Percentiles rank a stretch among this genome's conserved stretches.
These are phyloP conservation scores for Elongisporangium prolatum DNA, from an alignment of 352 stramenopile species.

Conservation along the genomic window DNA sequence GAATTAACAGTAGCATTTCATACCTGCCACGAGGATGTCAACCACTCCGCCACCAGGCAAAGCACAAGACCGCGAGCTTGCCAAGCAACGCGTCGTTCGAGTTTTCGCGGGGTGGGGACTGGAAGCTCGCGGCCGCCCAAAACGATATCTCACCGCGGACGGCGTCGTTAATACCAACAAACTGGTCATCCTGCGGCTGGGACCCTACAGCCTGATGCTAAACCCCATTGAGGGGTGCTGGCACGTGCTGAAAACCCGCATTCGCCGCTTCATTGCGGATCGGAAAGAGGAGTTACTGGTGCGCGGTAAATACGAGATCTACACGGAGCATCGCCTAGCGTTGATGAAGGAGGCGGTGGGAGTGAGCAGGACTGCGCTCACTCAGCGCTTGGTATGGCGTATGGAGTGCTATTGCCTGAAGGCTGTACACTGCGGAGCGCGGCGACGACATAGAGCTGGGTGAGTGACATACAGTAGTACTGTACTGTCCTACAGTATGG, in stretches of 20 bases:
- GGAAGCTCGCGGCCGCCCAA: neutral
- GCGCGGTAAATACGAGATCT: slow-evolving; percentile 9
- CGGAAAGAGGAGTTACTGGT: slow-evolving; percentile 12
- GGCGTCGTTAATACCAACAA: slow-evolving; percentile 6
- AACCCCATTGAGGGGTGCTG: slow-evolving; percentile 4
- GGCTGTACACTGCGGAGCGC: neutral
- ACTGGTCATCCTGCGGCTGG: slow-evolving; percentile 4
- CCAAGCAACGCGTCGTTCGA: slow-evolving; percentile 6
- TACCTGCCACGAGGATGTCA: no score
- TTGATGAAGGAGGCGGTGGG: slow-evolving; percentile 3
- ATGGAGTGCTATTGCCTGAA: slow-evolving; percentile 6
- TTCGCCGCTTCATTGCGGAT: slow-evolving; percentile 5
- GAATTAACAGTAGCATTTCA: no score
- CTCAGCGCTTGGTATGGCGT: slow-evolving; percentile 1
- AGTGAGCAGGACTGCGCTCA: neutral
- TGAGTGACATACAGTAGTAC: no score
- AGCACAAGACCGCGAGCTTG: slow-evolving; percentile 1
- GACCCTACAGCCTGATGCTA: slow-evolving; percentile 3
- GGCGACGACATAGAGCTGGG: slow-evolving; percentile 3
- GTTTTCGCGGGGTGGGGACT: slow-evolving; percentile 1
- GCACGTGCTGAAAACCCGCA: slow-evolving; percentile 12
- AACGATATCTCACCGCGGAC: no score
- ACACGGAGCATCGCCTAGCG: slow-evolving; percentile 1
- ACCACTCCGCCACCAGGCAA: no score
- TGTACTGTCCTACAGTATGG: no score